Percentiles rank a stretch among this genome's conserved stretches.
Conservation (phyloP, 352 stramenopile genomes). For the Lagenidium sp. region DNA sequence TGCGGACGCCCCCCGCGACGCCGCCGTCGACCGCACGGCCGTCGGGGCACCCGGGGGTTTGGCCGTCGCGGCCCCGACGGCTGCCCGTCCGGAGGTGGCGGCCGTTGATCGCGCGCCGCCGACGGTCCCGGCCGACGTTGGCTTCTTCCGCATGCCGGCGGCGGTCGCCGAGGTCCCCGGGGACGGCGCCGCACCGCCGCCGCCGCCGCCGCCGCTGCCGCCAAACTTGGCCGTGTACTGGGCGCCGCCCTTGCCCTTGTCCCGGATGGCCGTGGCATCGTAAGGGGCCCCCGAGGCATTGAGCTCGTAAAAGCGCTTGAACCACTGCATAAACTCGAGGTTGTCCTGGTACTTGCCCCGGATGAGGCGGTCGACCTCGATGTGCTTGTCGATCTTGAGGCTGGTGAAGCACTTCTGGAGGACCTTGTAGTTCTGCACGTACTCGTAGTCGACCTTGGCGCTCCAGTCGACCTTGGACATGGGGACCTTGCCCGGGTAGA, state of each 20-base stretch:
- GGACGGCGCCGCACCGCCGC: slow-evolving; percentile 19
- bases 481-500: slow-evolving; percentile 92
- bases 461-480: slow-evolving; percentile 98
- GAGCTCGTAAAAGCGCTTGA: slow-evolving; percentile 90
- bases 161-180: slow-evolving; percentile 12
- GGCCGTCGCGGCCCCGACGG: no score
- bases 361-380: slow-evolving; percentile 98
- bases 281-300: slow-evolving; percentile 88
- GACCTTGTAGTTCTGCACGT: slow-evolving; percentile 99
- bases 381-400: slow-evolving; percentile 93
- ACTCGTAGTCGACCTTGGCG: slow-evolving; percentile 97
- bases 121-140: slow-evolving; percentile 13
- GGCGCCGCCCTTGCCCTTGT: slow-evolving; percentile 91
- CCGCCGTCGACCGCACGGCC: slow-evolving; percentile 5
- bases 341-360: slow-evolving; percentile 99
- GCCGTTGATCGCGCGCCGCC: slow-evolving; percentile 12
- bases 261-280: slow-evolving; percentile 87
- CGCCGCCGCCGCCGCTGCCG: slow-evolving; percentile 7
- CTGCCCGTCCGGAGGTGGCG: neutral
- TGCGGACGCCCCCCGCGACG: slow-evolving; percentile 6
- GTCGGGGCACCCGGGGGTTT: slow-evolving; percentile 41
- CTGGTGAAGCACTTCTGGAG: slow-evolving; percentile 96
- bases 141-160: slow-evolving; percentile 25
- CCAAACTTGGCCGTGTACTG: slow-evolving; percentile 72
- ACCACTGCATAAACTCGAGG: slow-evolving; percentile 99